phyloP scores from a whole-genome alignment of 164 flowering plant genomes.

The Aristolochia fimbriata region DNA sequence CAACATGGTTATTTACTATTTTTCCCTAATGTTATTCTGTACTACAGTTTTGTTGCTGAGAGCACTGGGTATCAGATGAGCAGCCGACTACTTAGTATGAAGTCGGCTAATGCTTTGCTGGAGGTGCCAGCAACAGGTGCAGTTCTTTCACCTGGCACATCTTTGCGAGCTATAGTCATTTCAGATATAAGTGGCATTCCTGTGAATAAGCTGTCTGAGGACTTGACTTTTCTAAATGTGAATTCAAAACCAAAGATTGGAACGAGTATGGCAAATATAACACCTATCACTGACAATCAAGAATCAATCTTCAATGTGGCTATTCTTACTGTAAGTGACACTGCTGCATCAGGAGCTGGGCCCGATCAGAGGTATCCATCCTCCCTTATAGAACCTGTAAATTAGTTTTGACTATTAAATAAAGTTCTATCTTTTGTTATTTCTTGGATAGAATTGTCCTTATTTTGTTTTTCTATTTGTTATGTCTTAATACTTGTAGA shows the following conservation, averaged over 20 bases:
- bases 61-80: constrained; percentile 89
- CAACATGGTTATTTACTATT: not conserved
- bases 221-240: constrained; percentile 6
- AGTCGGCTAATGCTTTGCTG: constrained; percentile 77
- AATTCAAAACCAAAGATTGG: constrained; percentile 6
- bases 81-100: constrained; percentile 88
- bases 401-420: no score
- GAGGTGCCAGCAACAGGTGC: constrained; percentile 55
- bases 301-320: constrained; percentile 40
- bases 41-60: constrained; percentile 78
- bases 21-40: not conserved
- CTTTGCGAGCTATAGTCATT: constrained; percentile 54
- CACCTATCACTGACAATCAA: constrained; percentile 14
- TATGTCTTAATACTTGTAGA: no score
- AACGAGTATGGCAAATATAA: constrained; percentile 10
- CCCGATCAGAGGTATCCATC: constrained; percentile 75
- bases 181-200: constrained; percentile 44
- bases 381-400: no score
- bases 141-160: constrained; percentile 53
- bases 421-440: no score
- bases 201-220: constrained; percentile 3
- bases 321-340: constrained; percentile 85
- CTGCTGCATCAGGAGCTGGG: constrained; percentile 80
- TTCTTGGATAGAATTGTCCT: no score
- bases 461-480: no score